Evolutionary conservation across 768 basidiomycete genomes (phyloP).

Genomic region (Leccinum sublutescens): DNA sequence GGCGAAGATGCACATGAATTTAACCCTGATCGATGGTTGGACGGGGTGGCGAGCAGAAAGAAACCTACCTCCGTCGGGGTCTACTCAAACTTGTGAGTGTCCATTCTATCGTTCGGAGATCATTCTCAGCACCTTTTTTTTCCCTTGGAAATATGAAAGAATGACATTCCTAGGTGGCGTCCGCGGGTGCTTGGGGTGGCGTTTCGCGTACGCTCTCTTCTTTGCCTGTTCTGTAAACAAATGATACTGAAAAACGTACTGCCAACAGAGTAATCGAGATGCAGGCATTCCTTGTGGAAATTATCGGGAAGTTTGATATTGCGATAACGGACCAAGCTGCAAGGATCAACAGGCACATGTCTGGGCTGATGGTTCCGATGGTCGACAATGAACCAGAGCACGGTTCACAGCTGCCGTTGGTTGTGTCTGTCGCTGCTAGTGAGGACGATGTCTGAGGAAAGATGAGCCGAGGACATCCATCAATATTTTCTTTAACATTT

Average conservation of each 20-base stretch:
- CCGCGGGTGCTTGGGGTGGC: slow-evolving; percentile 25
- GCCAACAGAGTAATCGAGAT: neutral
- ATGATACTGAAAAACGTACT: neutral
- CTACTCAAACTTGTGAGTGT: slow-evolving; percentile 28
- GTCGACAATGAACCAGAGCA: slow-evolving; percentile 29
- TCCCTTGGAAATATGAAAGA: slow-evolving; percentile 4
- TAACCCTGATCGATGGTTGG: slow-evolving; percentile 30
- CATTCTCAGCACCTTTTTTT: neutral
- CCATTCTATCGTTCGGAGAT: neutral
- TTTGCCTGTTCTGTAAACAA: neutral
- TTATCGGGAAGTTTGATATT: slow-evolving; percentile 54
- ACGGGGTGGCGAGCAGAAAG: slow-evolving; percentile 16
- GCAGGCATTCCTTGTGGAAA: slow-evolving; percentile 35
- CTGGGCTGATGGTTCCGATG: slow-evolving; percentile 32
- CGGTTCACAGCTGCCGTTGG: slow-evolving; percentile 29
- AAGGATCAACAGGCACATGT: slow-evolving; percentile 24
- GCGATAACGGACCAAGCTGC: slow-evolving; percentile 11
- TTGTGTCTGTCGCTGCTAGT: neutral
- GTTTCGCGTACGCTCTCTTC: neutral
- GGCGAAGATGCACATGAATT: slow-evolving; percentile 32
- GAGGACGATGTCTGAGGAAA: neutral
- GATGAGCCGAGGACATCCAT: neutral
- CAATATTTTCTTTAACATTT: neutral
- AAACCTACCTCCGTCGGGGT: slow-evolving; percentile 24
- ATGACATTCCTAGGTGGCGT: slow-evolving; percentile 15